Conservation (phyloP, 192 early-diverging fungal genomes). For the Coemansia sp. region DNA sequence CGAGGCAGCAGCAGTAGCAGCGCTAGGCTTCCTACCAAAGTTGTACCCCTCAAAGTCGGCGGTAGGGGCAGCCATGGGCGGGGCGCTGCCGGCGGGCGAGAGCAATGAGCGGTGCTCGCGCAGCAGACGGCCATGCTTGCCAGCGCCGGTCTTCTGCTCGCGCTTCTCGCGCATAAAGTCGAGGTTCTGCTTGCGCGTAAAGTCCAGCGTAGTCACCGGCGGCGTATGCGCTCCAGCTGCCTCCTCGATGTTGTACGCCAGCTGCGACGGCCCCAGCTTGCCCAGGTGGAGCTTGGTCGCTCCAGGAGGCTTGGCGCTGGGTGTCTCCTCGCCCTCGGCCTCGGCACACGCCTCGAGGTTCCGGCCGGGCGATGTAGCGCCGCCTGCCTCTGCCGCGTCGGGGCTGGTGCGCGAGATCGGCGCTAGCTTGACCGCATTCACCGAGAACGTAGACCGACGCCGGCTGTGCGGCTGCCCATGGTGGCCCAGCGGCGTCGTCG, state of each 20-base stretch:
- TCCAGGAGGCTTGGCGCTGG: not conserved
- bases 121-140: conserved; percentile 46
- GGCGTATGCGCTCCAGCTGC: conserved; percentile 49
- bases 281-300: not conserved
- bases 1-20: conserved; percentile 2
- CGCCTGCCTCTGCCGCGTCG: conserved; percentile 10
- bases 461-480: conserved; percentile 55
- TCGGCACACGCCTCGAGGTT: conserved; percentile 26
- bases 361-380: conserved; percentile 8
- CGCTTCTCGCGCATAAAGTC: conserved; percentile 51
- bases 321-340: conserved; percentile 12
- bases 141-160: conserved; percentile 33
- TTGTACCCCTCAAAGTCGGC: not conserved
- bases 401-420: conserved; percentile 46
- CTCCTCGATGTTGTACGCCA: conserved; percentile 50
- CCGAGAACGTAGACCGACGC: conserved; percentile 51
- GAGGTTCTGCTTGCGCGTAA: conserved; percentile 52
- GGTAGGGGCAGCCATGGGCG: not conserved
- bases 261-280: conserved; percentile 46
- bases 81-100: not conserved
- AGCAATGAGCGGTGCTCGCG: conserved; percentile 17
- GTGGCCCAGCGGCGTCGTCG: conserved; percentile 52
- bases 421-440: conserved; percentile 44
- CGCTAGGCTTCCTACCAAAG: not conserved
- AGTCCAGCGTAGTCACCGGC: conserved; percentile 49